A percentile compares a stretch with the other conserved stretches of the same genome.
Conservation (phyloP, 768 basidiomycete species). For the Glaciozyma antarctica region DNA sequence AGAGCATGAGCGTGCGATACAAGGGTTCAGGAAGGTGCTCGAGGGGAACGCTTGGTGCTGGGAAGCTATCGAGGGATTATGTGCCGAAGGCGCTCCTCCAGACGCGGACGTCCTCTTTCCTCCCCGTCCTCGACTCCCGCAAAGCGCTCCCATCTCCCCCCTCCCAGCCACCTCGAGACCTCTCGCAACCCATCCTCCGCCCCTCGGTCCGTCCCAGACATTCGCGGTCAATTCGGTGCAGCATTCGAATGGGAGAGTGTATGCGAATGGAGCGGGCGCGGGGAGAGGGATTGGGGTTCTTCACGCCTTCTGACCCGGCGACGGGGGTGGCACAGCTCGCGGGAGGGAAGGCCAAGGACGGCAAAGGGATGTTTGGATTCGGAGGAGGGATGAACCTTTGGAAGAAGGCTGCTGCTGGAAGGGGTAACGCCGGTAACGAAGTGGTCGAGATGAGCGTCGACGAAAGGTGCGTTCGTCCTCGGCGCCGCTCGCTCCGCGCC, state of each 20-base stretch:
- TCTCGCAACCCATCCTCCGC: slow-evolving; percentile 4
- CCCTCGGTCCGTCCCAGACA: slow-evolving; percentile 15
- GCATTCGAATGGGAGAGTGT: background rate
- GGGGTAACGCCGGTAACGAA: background rate
- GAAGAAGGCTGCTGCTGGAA: background rate
- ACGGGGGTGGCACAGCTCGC: background rate
- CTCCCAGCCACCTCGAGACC: background rate
- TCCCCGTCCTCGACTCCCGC: background rate
- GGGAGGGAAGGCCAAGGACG: slow-evolving; percentile 5
- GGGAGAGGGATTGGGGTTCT: slow-evolving; percentile 5
- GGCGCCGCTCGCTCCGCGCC: background rate
- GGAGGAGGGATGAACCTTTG: background rate
- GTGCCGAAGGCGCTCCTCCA: slow-evolving; percentile 55
- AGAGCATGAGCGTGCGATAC: slow-evolving; percentile 59
- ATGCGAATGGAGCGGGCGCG: background rate
- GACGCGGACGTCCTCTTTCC: slow-evolving; percentile 15
- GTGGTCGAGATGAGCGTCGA: slow-evolving; percentile 11
- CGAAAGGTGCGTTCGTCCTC: slow-evolving; percentile 12
- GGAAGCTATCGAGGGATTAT: slow-evolving; percentile 87
- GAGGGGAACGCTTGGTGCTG: slow-evolving; percentile 67
- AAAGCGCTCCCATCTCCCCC: slow-evolving; percentile 2
- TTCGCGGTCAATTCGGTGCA: slow-evolving; percentile 1
- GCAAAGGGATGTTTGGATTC: background rate
- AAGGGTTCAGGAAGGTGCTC: slow-evolving; percentile 63
- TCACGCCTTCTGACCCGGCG: slow-evolving; percentile 9